Percentiles rank a stretch among this genome's conserved stretches.
Conservation (phyloP, 139 green algal genomes). For the Volvox reticuliferus region DNA sequence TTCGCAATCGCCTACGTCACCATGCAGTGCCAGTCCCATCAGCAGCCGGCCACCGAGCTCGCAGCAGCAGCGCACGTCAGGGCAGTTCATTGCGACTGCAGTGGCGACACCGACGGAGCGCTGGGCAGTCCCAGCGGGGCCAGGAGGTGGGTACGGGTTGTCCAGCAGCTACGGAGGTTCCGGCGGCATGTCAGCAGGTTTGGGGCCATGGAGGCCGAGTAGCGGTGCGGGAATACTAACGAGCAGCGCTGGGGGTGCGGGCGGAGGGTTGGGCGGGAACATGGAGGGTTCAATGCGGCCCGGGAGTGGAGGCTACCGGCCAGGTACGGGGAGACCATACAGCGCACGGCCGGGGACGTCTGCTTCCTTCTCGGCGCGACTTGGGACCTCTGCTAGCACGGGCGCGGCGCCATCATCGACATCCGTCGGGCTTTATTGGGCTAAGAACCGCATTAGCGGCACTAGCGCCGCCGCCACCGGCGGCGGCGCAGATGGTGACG, state of each 20-base stretch:
- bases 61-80: background rate
- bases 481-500: background rate
- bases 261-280: background rate
- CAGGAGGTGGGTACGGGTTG: background rate
- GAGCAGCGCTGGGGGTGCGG: background rate
- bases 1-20: background rate
- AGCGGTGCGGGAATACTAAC: conserved; percentile 6
- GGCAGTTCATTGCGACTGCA: background rate
- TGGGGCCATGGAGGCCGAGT: background rate
- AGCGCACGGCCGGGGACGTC: conserved; percentile 39
- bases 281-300: conserved; percentile 11
- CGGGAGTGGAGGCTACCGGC: background rate
- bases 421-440: conserved; percentile 55
- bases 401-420: conserved; percentile 8
- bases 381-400: conserved; percentile 33
- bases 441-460: conserved; percentile 54
- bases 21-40: background rate
- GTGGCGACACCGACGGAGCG: background rate
- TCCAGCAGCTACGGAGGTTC: background rate
- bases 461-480: background rate
- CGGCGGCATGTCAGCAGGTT: background rate
- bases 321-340: conserved; percentile 20
- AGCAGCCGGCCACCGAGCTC: conserved; percentile 17
- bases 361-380: background rate
- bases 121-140: background rate